Conservation (phyloP, 345 rosid species). For the Noccaea bulbosa region DNA sequence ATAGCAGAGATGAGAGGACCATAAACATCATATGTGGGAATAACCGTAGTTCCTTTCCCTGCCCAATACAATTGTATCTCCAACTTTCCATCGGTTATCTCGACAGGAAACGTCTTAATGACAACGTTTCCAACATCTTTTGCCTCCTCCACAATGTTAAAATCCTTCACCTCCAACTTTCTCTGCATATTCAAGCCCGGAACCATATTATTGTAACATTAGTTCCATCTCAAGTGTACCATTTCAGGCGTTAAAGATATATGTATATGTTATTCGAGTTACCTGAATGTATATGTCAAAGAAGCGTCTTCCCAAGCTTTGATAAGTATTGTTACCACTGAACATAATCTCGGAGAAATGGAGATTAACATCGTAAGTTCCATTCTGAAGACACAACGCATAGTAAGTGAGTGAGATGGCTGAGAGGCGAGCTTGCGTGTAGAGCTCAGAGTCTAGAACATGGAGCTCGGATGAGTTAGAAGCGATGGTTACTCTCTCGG, state of each 20-base stretch:
- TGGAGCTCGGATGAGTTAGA: constrained; percentile 36
- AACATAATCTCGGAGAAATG: constrained; percentile 75
- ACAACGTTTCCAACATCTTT: constrained; percentile 51
- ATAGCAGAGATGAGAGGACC: constrained; percentile 70
- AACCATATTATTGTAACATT: too few species aligned
- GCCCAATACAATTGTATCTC: constrained; percentile 61
- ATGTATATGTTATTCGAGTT: background rate
- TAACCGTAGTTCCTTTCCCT: constrained; percentile 57
- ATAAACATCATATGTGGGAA: constrained; percentile 46
- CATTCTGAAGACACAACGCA: constrained; percentile 55
- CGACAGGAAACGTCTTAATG: constrained; percentile 30
- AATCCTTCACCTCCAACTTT: constrained; percentile 50
- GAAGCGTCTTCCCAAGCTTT: constrained; percentile 57
- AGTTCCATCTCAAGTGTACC: too few species aligned
- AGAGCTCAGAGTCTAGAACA: constrained; percentile 43
- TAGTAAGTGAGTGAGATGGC: constrained; percentile 65
- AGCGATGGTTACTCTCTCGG: constrained; percentile 32
- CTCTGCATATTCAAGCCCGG: constrained; percentile 37
- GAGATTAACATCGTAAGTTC: constrained; percentile 59
- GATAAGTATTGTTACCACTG: constrained; percentile 44
- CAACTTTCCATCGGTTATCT: constrained; percentile 39
- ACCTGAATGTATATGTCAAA: constrained; percentile 76
- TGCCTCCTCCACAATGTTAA: constrained; percentile 53
- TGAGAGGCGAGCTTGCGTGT: constrained; percentile 51
- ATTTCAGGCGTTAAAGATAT: too few species aligned